Evolutionary conservation across 2,329 filamentous ascomycete species (phyloP).

Genomic region (Monascus ruber): DNA sequence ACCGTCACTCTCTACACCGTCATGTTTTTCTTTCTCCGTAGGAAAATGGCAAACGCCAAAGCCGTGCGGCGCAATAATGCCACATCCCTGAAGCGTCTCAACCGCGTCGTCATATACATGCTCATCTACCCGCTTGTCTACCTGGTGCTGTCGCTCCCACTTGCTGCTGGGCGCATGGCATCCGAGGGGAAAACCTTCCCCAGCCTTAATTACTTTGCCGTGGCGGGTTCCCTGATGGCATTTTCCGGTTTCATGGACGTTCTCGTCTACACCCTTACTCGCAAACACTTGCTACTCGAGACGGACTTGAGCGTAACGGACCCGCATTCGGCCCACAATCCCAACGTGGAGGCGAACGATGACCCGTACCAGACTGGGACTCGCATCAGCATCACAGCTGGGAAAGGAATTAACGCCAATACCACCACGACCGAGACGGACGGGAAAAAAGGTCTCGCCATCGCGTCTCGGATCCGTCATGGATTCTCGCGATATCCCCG

Average conservation of each 20-base stretch:
- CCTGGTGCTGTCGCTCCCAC: conserved; percentile 50
- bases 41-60: conserved; percentile 27
- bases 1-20: conserved; percentile 39
- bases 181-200: conserved; percentile 20
- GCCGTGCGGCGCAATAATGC: conserved; percentile 14
- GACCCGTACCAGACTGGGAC: neutral
- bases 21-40: conserved; percentile 38
- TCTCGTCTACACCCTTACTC: conserved; percentile 46
- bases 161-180: conserved; percentile 38
- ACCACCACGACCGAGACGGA: too few relatives aligned
- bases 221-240: conserved; percentile 44
- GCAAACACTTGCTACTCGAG: conserved; percentile 42
- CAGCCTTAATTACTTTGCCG: conserved; percentile 35
- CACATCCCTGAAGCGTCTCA: conserved; percentile 23
- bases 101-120: conserved; percentile 34
- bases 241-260: conserved; percentile 48
- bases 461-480: conserved; percentile 10
- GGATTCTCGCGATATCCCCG: conserved; percentile 8
- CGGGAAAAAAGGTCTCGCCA: conserved; percentile 5
- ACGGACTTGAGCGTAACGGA: conserved; percentile 28
- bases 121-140: conserved; percentile 41
- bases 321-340: neutral
- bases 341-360: neutral
- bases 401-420: conserved; percentile 2
- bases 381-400: neutral